phyloP scores from a whole-genome alignment of 1,284 basidiomycete species.

The Leccinum pallidistipes region DNA sequence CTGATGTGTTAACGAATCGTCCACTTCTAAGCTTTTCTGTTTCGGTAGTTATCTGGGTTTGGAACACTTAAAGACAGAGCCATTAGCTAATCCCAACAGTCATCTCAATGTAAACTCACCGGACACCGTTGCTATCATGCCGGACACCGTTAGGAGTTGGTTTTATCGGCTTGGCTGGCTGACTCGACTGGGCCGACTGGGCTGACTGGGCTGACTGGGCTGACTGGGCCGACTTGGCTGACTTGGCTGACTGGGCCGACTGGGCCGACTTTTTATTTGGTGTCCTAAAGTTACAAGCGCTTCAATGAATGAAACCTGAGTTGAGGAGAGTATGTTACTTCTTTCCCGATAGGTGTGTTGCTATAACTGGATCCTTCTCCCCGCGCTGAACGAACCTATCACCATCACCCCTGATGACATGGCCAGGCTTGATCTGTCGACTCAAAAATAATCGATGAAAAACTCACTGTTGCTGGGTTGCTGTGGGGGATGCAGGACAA shows the following conservation, averaged over 20 bases:
- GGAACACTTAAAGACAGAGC: background rate
- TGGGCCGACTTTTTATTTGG: too few relatives aligned
- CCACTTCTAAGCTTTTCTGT: background rate
- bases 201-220: background rate
- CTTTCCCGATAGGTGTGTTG: background rate
- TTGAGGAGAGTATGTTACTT: background rate
- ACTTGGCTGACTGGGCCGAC: too few relatives aligned
- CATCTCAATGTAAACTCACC: background rate
- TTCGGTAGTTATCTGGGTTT: background rate
- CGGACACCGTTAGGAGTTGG: background rate
- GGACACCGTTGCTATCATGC: background rate
- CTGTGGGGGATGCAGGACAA: background rate
- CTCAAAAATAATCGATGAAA: background rate
- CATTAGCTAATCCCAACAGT: background rate
- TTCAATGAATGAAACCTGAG: background rate
- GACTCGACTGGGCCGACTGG: background rate
- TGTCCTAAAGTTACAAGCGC: background rate
- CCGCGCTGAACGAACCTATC: background rate
- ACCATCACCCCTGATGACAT: background rate
- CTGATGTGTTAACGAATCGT: background rate
- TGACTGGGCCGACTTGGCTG: background rate
- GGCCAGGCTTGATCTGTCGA: background rate
- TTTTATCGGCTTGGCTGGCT: background rate
- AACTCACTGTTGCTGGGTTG: background rate
- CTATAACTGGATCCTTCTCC: too few relatives aligned